Evolutionary conservation across 306 rosid genomes (phyloP), one percentile per base, ranked within the genome.

Genomic region (Fagus crenata): DNA sequence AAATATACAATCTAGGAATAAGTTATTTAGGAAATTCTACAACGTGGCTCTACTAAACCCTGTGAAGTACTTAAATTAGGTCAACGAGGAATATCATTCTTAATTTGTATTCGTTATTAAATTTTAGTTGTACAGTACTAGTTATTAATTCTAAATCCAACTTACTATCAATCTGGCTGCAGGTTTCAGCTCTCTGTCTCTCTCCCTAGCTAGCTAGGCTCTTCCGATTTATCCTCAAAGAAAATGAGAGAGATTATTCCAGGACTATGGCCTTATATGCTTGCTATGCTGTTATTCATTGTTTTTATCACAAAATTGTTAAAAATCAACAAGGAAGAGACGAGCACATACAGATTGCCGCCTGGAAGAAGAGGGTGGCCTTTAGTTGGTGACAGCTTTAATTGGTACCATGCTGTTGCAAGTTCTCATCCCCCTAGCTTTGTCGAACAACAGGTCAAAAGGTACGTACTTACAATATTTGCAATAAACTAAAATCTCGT

Each of bases 331-430:
- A 80, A 78, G 43, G 80, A 37, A 74, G 75, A 69, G 41, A 76
- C 55, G 67, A 69, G 60, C 32, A 73, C 37, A 49, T 53, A 35
- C 63, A 82, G 79, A 77, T 82, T 92, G 72, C 98, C 98, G 13
- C 92, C 98, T 0, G 98, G 98, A 70, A 87, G 96, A 70, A 90
- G 89, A 85, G 89, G 98, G 0, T 94, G 97, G 97, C 97, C 97
- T 43, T 53, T 94, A 69, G 87, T 94, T 6, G 98, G 98, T 35
- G 97, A 94, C 78, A 94, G 97, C 88, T 78, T 92, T 82, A 85
- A 81, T 67, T 94, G 97, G 98, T 90, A 92, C 82, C 85, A 87
- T 74, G 96, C 98, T 41, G 97, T 92, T 74, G 92, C 97, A 69
- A 88, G 96, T 71, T 89, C 97, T 73, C 96, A 94, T 54, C 98